Evolutionary conservation across 202 grass and related monocot genomes (phyloP).

Genomic region (Panicum virgatum): DNA sequence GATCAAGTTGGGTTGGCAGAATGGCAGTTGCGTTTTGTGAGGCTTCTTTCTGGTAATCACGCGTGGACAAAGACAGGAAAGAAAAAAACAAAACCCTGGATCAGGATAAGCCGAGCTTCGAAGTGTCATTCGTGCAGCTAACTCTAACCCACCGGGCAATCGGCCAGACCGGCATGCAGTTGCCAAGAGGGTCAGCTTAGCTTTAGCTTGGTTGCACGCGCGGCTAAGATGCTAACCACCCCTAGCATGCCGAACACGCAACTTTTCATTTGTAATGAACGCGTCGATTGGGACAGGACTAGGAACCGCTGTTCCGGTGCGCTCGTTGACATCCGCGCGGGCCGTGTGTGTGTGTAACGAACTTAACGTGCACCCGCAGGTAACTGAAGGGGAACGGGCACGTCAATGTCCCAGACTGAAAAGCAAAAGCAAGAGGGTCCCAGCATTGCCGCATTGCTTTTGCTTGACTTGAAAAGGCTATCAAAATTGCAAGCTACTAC

Average conservation of each 20-base stretch:
- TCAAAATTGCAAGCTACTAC: not conserved
- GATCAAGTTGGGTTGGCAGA: not conserved
- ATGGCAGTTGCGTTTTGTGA: too few relatives aligned
- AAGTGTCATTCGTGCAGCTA: not conserved
- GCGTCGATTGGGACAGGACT: not conserved
- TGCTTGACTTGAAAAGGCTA: slow-evolving; percentile 26
- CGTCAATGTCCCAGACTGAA: slow-evolving; percentile 18
- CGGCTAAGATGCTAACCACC: not conserved
- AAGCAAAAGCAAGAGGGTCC: not conserved
- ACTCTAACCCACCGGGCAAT: not conserved
- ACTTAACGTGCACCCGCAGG: slow-evolving; percentile 21
- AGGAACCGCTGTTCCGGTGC: not conserved
- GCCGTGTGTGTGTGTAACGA: slow-evolving; percentile 1
- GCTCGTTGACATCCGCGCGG: not conserved
- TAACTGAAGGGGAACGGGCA: slow-evolving; percentile 24
- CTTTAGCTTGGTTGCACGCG: not conserved
- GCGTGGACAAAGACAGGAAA: not conserved
- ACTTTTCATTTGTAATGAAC: slow-evolving; percentile 4
- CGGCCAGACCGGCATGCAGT: not conserved
- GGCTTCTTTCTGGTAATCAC: not conserved
- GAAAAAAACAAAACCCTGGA: too few relatives aligned
- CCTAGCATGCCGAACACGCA: slow-evolving; percentile 42
- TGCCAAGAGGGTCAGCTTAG: not conserved
- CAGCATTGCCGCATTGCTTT: slow-evolving; percentile 8
- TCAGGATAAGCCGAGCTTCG: not conserved